These are phyloP conservation scores for Kurtzmaniella natalensis DNA, from an alignment of 1,139 yeast species.

Conservation along the genomic window DNA sequence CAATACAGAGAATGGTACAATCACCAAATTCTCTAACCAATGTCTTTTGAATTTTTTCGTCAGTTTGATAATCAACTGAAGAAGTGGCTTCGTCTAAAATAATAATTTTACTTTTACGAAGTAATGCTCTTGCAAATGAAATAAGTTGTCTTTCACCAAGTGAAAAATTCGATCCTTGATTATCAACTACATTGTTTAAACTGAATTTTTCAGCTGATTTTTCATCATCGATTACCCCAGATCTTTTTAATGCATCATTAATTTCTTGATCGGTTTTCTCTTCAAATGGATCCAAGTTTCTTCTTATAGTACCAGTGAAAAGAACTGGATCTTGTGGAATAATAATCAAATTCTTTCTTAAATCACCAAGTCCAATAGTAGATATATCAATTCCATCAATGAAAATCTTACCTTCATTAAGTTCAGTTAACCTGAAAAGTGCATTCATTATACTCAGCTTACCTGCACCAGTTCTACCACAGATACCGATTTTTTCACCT, in stretches of 20 bases:
- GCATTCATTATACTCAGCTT: constrained; percentile 22
- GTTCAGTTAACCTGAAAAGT: constrained; percentile 15
- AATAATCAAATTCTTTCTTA: constrained; percentile 33
- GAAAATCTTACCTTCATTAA: constrained; percentile 13
- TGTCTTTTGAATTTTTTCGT: constrained; percentile 32
- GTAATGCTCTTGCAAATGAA: constrained; percentile 40
- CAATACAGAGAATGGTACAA: constrained; percentile 40
- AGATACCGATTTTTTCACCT: constrained; percentile 18
- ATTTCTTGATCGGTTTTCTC: constrained; percentile 32
- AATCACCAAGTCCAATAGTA: constrained; percentile 25
- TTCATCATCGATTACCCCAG: constrained; percentile 36
- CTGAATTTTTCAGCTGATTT: constrained; percentile 26
- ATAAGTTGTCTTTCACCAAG: constrained; percentile 39
- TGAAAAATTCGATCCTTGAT: constrained; percentile 37
- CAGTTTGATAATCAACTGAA: constrained; percentile 41
- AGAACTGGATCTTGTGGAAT: constrained; percentile 46
- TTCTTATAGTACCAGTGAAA: constrained; percentile 36
- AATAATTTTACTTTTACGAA: constrained; percentile 32
- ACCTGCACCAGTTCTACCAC: constrained; percentile 23
- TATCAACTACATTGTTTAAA: constrained; percentile 33
- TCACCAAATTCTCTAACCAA: constrained; percentile 29
- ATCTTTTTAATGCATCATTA: constrained; percentile 42
- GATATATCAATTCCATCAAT: constrained; percentile 19
- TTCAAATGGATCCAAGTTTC: constrained; percentile 41
- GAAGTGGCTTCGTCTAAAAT: constrained; percentile 42